A percentile compares a stretch with the other conserved stretches of the same genome.
Evolutionary conservation across 2,329 filamentous ascomycete genomes (phyloP).

Genomic region (Myriosclerotinia curreyana): DNA sequence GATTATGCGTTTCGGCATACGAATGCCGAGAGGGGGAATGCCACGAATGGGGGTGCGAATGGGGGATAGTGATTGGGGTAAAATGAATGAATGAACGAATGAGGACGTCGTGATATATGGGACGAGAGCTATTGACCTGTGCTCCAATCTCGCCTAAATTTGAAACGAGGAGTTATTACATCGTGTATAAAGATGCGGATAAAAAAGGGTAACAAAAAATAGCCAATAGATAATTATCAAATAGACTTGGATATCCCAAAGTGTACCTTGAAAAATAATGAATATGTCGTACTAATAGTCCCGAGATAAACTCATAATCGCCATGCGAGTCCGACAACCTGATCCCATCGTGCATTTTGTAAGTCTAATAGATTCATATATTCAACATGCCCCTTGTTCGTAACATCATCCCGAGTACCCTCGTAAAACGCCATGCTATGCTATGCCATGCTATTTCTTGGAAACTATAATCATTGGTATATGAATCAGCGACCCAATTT

Average conservation of each 20-base stretch:
- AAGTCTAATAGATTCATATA: not conserved
- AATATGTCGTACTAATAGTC: not conserved
- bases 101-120: no score
- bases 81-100: not conserved
- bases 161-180: not conserved
- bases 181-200: not conserved
- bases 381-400: constrained; percentile 6
- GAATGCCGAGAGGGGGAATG: not conserved
- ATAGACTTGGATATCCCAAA: not conserved
- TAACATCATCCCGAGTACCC: not conserved
- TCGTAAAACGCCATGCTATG: constrained; percentile 3
- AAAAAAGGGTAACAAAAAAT: no score
- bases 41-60: not conserved
- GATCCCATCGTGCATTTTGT: constrained; percentile 1
- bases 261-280: not conserved
- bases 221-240: not conserved
- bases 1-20: not conserved
- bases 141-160: not conserved
- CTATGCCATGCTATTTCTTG: not conserved
- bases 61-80: not conserved
- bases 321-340: not conserved
- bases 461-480: not conserved
- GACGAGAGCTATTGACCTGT: no score
- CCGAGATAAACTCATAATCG: not conserved
- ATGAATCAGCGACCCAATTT: not conserved